A percentile compares a stretch with the other conserved stretches of the same genome.
These are phyloP conservation scores for Macrophomina tecta DNA, from an alignment of 2,329 filamentous ascomycete genomes.

Conservation along the genomic window DNA sequence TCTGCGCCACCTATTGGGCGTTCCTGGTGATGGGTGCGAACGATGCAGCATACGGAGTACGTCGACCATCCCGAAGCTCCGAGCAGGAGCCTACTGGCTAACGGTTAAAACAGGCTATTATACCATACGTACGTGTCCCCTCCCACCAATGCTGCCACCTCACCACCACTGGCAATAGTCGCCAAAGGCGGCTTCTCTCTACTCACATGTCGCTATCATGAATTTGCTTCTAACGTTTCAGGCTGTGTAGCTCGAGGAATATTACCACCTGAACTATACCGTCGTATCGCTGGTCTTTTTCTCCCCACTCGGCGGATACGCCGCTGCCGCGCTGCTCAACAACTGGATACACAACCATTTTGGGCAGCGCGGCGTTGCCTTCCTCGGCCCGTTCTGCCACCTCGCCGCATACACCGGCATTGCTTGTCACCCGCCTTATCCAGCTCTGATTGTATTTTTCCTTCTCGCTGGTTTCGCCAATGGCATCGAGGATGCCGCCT, in stretches of 20 bases:
- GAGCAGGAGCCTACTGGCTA: background rate
- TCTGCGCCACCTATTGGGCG: conserved; percentile 64
- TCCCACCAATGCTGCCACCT: too few species aligned
- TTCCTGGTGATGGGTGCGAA: conserved; percentile 72
- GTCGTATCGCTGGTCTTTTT: conserved; percentile 71
- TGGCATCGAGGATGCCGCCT: conserved; percentile 68
- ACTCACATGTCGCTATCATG: background rate
- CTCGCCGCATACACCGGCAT: conserved; percentile 69
- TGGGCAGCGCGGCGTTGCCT: conserved; percentile 74
- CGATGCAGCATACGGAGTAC: conserved; percentile 69
- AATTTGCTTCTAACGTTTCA: conserved; percentile 13
- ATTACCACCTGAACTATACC: conserved; percentile 67
- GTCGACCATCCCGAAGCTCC: conserved; percentile 30
- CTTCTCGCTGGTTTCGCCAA: conserved; percentile 73
- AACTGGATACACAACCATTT: conserved; percentile 51
- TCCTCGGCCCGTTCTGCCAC: conserved; percentile 68
- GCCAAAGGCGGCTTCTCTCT: background rate
- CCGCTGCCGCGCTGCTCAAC: conserved; percentile 47
- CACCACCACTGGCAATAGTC: too few species aligned
- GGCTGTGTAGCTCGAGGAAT: conserved; percentile 59
- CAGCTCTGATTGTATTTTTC: conserved; percentile 68
- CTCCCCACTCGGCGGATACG: conserved; percentile 65
- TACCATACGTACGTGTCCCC: conserved; percentile 52
- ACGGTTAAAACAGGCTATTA: conserved; percentile 44
- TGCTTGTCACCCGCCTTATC: conserved; percentile 71